Base-by-base conservation (phyloP, 1,284 basidiomycete species). In the Pseudozyma sp. region DNA sequence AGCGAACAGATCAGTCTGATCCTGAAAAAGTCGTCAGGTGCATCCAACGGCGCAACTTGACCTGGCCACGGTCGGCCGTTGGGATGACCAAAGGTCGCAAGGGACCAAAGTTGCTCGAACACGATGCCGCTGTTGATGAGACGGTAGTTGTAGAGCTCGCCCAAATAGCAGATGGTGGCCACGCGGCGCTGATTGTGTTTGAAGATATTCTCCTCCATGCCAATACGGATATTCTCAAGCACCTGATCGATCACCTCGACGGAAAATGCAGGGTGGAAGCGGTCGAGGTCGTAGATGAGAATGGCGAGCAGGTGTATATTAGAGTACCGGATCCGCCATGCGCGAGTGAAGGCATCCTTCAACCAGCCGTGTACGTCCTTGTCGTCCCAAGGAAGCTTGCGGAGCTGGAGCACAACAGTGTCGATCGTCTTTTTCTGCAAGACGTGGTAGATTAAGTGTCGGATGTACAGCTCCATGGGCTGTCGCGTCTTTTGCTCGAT, bases 61-160 rank as follows among this genome's bases (percentile, higher is more conserved):
- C 90, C 89, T 1, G 94, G 95, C n/a, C 92, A 84, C 3, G 96
- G 94, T 35, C 94, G 88, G 0, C 94, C 93, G 44, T 97, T 93
- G 31, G 92, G 94, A 87, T 98, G 95, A 1, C 95, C 96, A 80
- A 97, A 98, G 0, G 94, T 96, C n/a, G 94, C 90, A 42, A 99
- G 85, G 10, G 91, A 92, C 97, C 97, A 99, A 1, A 99, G 86
- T 0, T 91, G 92, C 81, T 99, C 95, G 69, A 99, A 97, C 42
- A 99, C 88, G 80, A 98, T 90, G 4, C 90, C 88, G 7, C 93
- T 94, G 77, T 92, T 92, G 78, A 99, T 87, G 29, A 97, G 87
- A n/a, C 96, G 90, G 84, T 97, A 98, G 85, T 97, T 98, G 85
- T 98, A 99, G 49, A 99, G 86, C 86, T 99, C 97, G 49, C 96